Base-by-base conservation (phyloP, 2,329 filamentous ascomycete genomes). In the Orbilia ellipsospora region DNA sequence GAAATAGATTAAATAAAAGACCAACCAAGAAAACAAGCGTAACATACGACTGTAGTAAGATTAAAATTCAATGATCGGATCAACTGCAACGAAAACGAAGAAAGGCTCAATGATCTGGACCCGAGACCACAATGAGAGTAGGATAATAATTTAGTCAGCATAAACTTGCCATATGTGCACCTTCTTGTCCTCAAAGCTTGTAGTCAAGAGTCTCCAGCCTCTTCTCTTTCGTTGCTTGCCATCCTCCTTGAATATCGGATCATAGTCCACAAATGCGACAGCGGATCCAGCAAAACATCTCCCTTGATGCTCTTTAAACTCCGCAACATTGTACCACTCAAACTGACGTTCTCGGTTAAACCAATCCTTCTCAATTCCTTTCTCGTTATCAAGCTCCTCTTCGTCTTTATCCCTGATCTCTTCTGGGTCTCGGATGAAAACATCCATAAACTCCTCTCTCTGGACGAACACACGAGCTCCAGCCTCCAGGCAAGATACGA, bases 311-410 rank as follows among this genome's bases (percentile, higher is more conserved):
- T 78, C 77, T 31, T 74, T 74, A 26, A 78, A 77, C 40, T 73
- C 77, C 1, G 63, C 77, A 0, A 78, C 68, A 45, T 78, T 77
- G 59, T 78, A 78, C 77, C 77, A 78, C 36, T 78, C 67, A 45
- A 78, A 78, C 23, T 68, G 66, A n/a, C 77, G 68, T 54, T 78
- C 77, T 20, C 77, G 54, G 4, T 73, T 75, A 18, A 78, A 77
- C 66, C 73, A 73, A 68, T 78, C 77, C 45, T 77, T 78, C 48
- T 77, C 69, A 13, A 78, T 72, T 2, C 77, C 77, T 42, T 77
- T 77, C 8, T 77, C 73, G 0, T 69, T 28, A 18, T 75, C 72
- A 7, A 75, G 36, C 40, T 75, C 72, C 16, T 75, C 73, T 15
- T 77, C 73, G 4, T 51, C 56, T 40, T 77, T 77, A 63, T 72